phyloP scores from a whole-genome alignment of 345 rosid species.

The Populus ilicifolia region DNA sequence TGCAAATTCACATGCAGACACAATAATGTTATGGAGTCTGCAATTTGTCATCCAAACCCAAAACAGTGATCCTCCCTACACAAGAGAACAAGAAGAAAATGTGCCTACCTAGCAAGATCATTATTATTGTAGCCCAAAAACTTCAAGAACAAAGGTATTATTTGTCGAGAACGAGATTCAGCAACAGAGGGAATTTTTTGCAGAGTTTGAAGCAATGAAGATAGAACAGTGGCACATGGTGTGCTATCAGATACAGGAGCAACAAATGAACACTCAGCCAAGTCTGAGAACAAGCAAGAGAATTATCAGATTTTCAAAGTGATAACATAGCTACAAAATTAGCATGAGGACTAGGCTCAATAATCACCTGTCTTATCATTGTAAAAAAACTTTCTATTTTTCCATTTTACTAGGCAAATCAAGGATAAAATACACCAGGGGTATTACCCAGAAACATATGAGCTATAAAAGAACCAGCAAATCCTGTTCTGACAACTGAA shows the following conservation, averaged over 20 bases:
- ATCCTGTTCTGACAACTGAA: not conserved
- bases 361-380: not conserved
- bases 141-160: conserved; percentile 64
- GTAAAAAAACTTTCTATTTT: not conserved
- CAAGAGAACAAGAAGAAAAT: not conserved
- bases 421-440: not conserved
- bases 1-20: conserved; percentile 3
- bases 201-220: conserved; percentile 63
- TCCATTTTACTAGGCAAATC: not conserved
- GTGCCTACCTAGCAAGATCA: conserved; percentile 49
- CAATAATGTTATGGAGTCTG: not conserved
- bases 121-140: conserved; percentile 69
- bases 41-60: not conserved
- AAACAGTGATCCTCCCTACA: not conserved
- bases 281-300: conserved; percentile 47
- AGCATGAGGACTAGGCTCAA: not conserved
- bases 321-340: not conserved
- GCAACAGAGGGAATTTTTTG: conserved; percentile 61
- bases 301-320: conserved; percentile 2
- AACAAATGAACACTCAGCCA: conserved; percentile 44
- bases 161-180: conserved; percentile 65
- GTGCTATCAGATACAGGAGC: conserved; percentile 53
- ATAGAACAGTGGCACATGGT: conserved; percentile 43
- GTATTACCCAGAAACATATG: not conserved
- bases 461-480: not conserved